Percentiles rank a stretch among this genome's conserved stretches.
These are phyloP conservation scores for Cordyceps javanica DNA, from an alignment of 2,329 filamentous ascomycete species.

Conservation along the genomic window DNA sequence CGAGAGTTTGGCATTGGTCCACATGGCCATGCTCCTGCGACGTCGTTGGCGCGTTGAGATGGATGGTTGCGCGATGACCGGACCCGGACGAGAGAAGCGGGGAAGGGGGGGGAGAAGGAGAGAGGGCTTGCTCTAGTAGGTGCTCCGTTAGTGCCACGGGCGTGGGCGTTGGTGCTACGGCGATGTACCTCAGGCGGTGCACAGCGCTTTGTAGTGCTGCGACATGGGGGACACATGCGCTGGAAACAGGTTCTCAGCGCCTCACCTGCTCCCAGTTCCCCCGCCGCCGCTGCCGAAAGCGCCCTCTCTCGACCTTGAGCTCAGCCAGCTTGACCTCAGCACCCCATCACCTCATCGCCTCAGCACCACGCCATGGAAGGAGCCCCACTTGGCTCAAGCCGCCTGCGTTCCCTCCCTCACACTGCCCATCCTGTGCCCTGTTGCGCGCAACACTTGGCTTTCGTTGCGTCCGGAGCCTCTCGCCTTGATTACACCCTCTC, in stretches of 20 bases:
- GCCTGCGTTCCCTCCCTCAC: neutral
- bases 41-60: conserved; percentile 8
- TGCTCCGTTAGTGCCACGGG: too few species aligned
- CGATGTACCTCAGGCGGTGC: neutral
- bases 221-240: neutral
- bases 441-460: neutral
- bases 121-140: too few species aligned
- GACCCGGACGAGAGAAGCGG: conserved; percentile 3
- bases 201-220: neutral
- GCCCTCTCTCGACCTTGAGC: neutral
- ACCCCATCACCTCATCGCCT: neutral
- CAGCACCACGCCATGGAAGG: neutral
- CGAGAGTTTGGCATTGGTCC: conserved; percentile 11
- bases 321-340: neutral
- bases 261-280: neutral
- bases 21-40: conserved; percentile 7
- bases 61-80: neutral
- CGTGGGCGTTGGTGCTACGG: neutral
- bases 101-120: too few species aligned
- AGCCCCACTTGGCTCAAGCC: conserved; percentile 1
- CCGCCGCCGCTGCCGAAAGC: neutral
- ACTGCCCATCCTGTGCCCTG: neutral
- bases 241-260: neutral
- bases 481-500: neutral
- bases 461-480: neutral